phyloP scores from a whole-genome alignment of 2,329 filamentous ascomycete genomes.

The Ceratocystis diversiconidia region DNA sequence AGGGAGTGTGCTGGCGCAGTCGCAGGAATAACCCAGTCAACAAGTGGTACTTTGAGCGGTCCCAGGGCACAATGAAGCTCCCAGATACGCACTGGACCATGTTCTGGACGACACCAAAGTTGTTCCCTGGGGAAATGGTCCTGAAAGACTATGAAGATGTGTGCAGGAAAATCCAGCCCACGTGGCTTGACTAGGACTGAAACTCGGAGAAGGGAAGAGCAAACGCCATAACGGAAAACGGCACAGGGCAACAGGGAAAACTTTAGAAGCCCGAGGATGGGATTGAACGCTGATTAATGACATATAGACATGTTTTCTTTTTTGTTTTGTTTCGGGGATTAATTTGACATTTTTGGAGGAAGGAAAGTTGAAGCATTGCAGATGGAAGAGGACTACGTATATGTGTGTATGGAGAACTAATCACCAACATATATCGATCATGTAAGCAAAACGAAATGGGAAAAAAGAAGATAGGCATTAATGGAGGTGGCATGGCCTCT shows the following conservation, averaged over 20 bases:
- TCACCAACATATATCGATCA: neutral
- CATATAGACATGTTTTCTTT: neutral
- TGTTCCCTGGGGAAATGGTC: conserved; percentile 39
- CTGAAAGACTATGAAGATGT: conserved; percentile 60
- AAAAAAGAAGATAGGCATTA: neutral
- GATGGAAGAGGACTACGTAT: neutral
- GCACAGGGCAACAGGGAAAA: neutral
- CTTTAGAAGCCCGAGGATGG: neutral
- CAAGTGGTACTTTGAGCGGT: conserved; percentile 97
- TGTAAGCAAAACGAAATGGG: neutral
- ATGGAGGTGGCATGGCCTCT: neutral
- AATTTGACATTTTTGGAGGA: conserved; percentile 1
- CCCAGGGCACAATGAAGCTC: conserved; percentile 69
- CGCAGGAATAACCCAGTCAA: conserved; percentile 88
- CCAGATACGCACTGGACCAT: conserved; percentile 81
- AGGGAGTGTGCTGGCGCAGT: conserved; percentile 85
- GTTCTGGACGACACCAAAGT: conserved; percentile 82
- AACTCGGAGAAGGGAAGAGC: neutral
- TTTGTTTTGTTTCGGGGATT: neutral
- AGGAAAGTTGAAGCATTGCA: neutral
- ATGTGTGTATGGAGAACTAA: no score
- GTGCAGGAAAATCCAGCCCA: conserved; percentile 50
- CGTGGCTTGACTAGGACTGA: conserved; percentile 39
- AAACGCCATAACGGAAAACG: neutral
- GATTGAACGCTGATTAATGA: neutral